A percentile compares a stretch with the other conserved stretches of the same genome.
Conservation (phyloP, 495 filamentous ascomycete species). For the Tetracladium marchalianum region DNA sequence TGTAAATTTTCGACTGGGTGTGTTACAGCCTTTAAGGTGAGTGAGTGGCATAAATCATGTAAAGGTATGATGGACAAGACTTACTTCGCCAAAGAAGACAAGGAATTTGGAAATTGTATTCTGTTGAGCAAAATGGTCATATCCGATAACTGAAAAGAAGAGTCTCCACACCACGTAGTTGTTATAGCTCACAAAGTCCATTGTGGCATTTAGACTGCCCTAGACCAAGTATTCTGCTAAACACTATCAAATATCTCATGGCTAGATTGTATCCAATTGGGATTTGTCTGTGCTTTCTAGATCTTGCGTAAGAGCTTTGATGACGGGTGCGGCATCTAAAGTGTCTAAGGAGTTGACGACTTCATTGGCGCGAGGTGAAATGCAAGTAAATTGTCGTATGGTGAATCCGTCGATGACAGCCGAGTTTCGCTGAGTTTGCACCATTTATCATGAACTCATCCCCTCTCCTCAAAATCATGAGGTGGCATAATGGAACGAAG, state of each 20-base stretch:
- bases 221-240: conserved; percentile 80
- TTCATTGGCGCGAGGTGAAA: conserved; percentile 80
- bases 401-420: conserved; percentile 67
- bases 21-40: conserved; percentile 45
- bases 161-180: conserved; percentile 71
- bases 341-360: conserved; percentile 45
- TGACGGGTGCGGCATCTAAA: conserved; percentile 52
- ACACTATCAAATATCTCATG: conserved; percentile 41
- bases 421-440: conserved; percentile 51
- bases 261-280: conserved; percentile 55
- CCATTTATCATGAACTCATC: no score
- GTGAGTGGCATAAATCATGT: no score
- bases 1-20: conserved; percentile 54
- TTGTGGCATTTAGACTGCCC: conserved; percentile 50
- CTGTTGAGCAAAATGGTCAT: conserved; percentile 46
- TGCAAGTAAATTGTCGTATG: conserved; percentile 67
- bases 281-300: conserved; percentile 70
- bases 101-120: conserved; percentile 52
- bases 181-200: conserved; percentile 78
- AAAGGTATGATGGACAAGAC: no score
- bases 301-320: conserved; percentile 69
- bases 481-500: no score
- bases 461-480: no score
- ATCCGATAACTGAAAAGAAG: conserved; percentile 57
- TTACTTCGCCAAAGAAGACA: conserved; percentile 48